Conservation (phyloP, 148 eudicot genomes). For the Camellia sinensis region DNA sequence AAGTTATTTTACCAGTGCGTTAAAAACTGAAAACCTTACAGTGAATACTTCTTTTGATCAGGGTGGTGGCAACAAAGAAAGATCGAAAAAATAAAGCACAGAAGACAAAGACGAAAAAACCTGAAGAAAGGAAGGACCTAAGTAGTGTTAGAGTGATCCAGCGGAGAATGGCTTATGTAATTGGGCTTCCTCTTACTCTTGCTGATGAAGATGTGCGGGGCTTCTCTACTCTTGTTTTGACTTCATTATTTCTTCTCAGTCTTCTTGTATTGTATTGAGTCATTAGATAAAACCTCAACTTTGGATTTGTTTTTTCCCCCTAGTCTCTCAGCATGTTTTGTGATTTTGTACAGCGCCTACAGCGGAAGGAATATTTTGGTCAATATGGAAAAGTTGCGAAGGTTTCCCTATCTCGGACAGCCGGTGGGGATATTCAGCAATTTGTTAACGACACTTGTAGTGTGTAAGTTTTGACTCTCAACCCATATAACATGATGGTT, state of each 20-base stretch:
- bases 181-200: conserved; percentile 55
- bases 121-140: conserved; percentile 52
- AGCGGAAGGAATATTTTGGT: conserved; percentile 57
- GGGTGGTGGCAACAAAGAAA: conserved; percentile 31
- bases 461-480: conserved; percentile 38
- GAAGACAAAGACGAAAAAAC: conserved; percentile 42
- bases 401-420: conserved; percentile 51
- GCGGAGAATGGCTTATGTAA: conserved; percentile 60
- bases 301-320: not conserved
- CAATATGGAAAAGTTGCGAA: conserved; percentile 58
- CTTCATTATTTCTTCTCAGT: conserved; percentile 3
- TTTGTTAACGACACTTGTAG: conserved; percentile 53
- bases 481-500: not conserved
- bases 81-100: conserved; percentile 45
- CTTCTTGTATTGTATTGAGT: not conserved
- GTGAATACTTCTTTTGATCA: conserved; percentile 13
- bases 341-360: conserved; percentile 37
- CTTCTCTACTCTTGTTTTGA: conserved; percentile 11
- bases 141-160: conserved; percentile 58
- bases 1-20: not conserved
- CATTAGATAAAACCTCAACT: no score
- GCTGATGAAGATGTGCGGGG: conserved; percentile 57
- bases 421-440: conserved; percentile 60
- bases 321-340: not conserved
- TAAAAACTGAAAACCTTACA: conserved; percentile 9